A percentile compares a stretch with the other conserved stretches of the same genome.
Conservation (phyloP, 768 basidiomycete species). For the Cystobasidium onofrii region DNA sequence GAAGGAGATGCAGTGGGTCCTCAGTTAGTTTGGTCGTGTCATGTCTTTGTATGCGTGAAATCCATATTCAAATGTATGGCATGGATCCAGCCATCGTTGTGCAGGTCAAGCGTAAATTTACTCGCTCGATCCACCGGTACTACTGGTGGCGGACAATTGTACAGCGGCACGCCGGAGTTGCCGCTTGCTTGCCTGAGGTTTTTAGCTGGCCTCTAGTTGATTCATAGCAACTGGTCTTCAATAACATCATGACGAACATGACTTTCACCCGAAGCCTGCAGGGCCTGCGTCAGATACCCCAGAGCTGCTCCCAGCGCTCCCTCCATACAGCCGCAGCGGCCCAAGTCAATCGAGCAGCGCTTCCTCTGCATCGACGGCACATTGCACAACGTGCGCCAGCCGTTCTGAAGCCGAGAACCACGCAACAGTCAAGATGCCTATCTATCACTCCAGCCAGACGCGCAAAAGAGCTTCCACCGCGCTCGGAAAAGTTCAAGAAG, state of each 20-base stretch:
- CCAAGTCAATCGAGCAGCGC: neutral
- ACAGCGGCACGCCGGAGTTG: too few species aligned
- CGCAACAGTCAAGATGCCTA: neutral
- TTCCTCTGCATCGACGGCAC: neutral
- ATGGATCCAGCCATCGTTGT: too few species aligned
- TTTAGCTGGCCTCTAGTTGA: too few species aligned
- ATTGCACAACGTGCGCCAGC: neutral
- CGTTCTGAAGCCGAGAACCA: neutral
- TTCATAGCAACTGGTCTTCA: neutral
- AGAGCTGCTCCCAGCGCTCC: neutral
- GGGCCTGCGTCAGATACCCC: neutral
- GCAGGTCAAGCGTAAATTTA: too few species aligned
- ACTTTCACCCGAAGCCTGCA: neutral
- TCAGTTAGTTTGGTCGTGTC: too few species aligned
- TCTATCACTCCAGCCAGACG: neutral
- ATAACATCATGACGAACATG: neutral
- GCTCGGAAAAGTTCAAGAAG: constrained; percentile 28
- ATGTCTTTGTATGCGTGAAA: too few species aligned
- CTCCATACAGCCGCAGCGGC: neutral
- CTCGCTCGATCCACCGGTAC: too few species aligned
- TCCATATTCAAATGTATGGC: too few species aligned
- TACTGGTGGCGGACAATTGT: too few species aligned
- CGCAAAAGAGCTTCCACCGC: constrained; percentile 15
- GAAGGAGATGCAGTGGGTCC: too few species aligned
- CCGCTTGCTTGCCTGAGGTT: too few species aligned